A percentile compares a stretch with the other conserved stretches of the same genome.
Conservation (phyloP, 2,329 filamentous ascomycete species). For the Ophiostoma sp. region DNA sequence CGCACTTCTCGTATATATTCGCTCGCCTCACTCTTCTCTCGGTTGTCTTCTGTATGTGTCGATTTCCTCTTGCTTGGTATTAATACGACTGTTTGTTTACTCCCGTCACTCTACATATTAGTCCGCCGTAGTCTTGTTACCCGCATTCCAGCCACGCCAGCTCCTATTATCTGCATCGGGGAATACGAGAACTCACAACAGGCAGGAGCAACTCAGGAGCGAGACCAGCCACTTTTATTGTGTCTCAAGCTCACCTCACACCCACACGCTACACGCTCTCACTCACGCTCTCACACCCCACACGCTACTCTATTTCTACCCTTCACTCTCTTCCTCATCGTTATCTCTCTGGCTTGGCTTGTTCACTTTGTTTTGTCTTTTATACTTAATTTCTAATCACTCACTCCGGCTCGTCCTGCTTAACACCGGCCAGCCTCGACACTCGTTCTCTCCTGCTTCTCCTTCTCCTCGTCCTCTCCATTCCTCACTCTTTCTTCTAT, state of each 20-base stretch:
- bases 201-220: background rate
- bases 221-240: conserved; percentile 9
- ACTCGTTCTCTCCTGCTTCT: background rate
- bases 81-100: background rate
- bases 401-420: background rate
- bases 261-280: too few relatives aligned
- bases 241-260: background rate
- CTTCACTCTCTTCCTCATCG: background rate
- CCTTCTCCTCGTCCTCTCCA: background rate
- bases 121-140: background rate
- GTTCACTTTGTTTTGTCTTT: background rate
- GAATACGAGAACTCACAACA: conserved; percentile 12
- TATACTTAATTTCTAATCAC: background rate
- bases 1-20: background rate
- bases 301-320: background rate
- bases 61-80: background rate
- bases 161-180: conserved; percentile 8
- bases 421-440: background rate
- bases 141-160: background rate
- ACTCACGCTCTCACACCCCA: too few relatives aligned
- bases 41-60: background rate
- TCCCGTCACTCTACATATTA: too few relatives aligned
- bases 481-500: background rate
- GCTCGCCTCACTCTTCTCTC: background rate
- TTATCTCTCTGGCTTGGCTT: background rate